A percentile compares a stretch with the other conserved stretches of the same genome.
These are phyloP conservation scores for Cladosporium sp. DNA, from an alignment of 2,329 filamentous ascomycete genomes.

Conservation along the genomic window DNA sequence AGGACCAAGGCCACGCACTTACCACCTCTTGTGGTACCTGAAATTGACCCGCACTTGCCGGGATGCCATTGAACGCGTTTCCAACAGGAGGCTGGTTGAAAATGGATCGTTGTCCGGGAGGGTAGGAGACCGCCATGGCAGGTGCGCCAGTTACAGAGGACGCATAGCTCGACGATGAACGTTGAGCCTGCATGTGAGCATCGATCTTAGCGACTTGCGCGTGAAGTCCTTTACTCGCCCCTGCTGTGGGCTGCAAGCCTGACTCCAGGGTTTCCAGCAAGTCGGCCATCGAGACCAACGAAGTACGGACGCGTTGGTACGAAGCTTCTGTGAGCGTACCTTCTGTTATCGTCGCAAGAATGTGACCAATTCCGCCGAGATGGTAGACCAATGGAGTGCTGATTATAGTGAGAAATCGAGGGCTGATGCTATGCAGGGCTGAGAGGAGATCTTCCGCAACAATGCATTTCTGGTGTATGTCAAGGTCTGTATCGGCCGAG, in stretches of 20 bases:
- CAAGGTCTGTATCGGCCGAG: conserved; percentile 17
- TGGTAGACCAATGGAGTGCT: conserved; percentile 48
- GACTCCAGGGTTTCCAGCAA: conserved; percentile 43
- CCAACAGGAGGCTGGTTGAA: background rate
- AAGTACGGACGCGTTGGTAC: conserved; percentile 39
- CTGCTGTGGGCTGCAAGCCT: conserved; percentile 37
- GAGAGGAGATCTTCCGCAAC: conserved; percentile 44
- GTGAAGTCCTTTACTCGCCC: conserved; percentile 38
- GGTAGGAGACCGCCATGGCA: background rate
- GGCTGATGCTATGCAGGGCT: conserved; percentile 41
- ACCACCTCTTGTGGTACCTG: conserved; percentile 40
- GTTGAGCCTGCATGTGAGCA: conserved; percentile 35
- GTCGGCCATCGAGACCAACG: conserved; percentile 44
- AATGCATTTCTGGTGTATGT: conserved; percentile 42
- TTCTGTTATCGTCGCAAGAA: conserved; percentile 47
- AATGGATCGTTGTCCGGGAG: background rate
- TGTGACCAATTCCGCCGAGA: conserved; percentile 46
- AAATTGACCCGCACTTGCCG: conserved; percentile 27
- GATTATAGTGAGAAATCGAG: conserved; percentile 45
- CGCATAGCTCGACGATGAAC: conserved; percentile 17
- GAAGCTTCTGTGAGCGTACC: conserved; percentile 39
- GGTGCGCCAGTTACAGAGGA: conserved; percentile 3
- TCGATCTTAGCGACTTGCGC: conserved; percentile 43
- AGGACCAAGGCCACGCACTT: conserved; percentile 40
- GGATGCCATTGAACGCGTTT: background rate